Percentiles rank a stretch among this genome's conserved stretches.
Conservation (phyloP, 2,329 filamentous ascomycete species). For the Cytospora leucostoma region DNA sequence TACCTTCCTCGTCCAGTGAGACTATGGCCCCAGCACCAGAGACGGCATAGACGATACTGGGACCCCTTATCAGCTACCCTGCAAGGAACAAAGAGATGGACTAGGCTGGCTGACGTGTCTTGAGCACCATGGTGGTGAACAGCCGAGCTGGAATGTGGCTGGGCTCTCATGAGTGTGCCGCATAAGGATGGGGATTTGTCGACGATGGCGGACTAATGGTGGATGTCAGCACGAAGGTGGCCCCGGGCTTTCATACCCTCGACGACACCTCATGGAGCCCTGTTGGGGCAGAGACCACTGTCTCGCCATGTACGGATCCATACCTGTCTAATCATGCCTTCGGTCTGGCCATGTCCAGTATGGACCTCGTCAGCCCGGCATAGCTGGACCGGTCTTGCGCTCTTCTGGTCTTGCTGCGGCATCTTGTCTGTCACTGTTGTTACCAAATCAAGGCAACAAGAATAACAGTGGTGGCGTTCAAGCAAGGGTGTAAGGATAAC, state of each 20-base stretch:
- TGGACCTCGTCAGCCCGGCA: constrained; percentile 39
- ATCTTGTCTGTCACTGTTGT: not conserved
- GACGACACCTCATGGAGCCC: not conserved
- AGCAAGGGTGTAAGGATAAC: not conserved
- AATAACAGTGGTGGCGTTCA: not conserved
- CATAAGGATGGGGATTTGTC: constrained; percentile 50
- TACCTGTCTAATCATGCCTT: constrained; percentile 51
- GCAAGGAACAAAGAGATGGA: not conserved
- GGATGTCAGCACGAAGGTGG: not conserved
- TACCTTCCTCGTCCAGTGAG: constrained; percentile 41
- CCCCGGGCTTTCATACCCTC: not conserved
- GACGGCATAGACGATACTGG: constrained; percentile 49
- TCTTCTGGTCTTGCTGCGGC: constrained; percentile 4
- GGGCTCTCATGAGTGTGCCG: constrained; percentile 50
- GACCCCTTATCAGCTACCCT: not conserved
- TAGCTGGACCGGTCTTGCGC: constrained; percentile 37
- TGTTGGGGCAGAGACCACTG: not conserved
- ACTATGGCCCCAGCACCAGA: constrained; percentile 51
- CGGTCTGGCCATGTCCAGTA: constrained; percentile 49
- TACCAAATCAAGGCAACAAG: not conserved
- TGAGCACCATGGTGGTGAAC: constrained; percentile 57
- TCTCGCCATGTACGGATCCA: not conserved
- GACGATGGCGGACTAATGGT: constrained; percentile 43
- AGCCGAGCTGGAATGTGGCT: constrained; percentile 50
- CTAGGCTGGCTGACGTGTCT: constrained; percentile 41